Base-by-base conservation (phyloP, 148 eudicot species). In the Rhododendron molle region DNA sequence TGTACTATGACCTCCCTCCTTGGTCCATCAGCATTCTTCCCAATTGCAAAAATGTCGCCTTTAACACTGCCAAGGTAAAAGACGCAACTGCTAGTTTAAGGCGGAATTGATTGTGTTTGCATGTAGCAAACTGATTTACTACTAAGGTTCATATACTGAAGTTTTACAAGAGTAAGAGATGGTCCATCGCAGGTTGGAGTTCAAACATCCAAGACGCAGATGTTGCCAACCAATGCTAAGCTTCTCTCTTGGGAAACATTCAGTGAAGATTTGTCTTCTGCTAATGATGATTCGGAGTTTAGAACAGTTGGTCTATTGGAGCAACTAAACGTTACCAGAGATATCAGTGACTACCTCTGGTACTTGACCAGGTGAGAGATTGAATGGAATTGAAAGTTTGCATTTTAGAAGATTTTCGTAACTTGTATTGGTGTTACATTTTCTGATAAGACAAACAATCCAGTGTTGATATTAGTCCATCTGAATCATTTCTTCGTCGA, bases 1-100 rank as follows among this genome's bases (percentile, higher is more conserved):
- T 16, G 90, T 93, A 93, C 88, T 94, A 97, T 76, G 91, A 89
- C 69, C 89, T 97, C 80, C 99, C 98, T 84, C 98, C 98, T 80
- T 95, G 99, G 99, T 97, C 99, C 72, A 94, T 97, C 89, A 97
- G 99, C 93, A 94, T 97, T 81, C 99, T 97, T 86, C 98, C 99
- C 2, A 96, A 94, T 82, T 97, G 99, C 90, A 92, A 84, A 89
- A 92, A 90, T 87, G 99, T 89, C 23, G 96, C 83, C 67, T 97
- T 91, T 84, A 97, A 95, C 92, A 97, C 98, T 44, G 99, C 98
- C 49, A 91, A 89, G 89, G 99, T 97, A 87, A 67, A 36, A 72
- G 14, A 23, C 28, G 34, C 34, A 47, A 56, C 5, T 58, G 44
- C 40, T 26, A 9, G 7, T 18, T 71, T 36, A 20, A n/a, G 21